These are phyloP conservation scores for Cryptosporidium tyzzeri DNA, from an alignment of 169 alveolate genomes.

Conservation along the genomic window DNA sequence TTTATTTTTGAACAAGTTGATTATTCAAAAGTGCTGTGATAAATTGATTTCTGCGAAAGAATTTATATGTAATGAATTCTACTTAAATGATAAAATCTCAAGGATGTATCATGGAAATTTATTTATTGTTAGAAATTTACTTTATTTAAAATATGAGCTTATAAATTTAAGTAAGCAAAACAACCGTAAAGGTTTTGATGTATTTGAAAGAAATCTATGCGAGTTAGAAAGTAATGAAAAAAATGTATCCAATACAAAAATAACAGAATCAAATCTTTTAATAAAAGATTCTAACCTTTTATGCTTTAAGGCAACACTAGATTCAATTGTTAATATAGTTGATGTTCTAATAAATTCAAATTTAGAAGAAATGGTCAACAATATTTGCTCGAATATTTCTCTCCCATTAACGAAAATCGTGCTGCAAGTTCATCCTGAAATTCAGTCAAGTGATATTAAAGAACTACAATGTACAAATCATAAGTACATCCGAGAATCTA, in stretches of 20 bases:
- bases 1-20: slow-evolving; percentile 19
- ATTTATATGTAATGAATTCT: slow-evolving; percentile 21
- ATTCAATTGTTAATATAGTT: slow-evolving; percentile 16
- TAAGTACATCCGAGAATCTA: slow-evolving; percentile 33
- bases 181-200: not conserved
- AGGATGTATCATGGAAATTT: slow-evolving; percentile 60
- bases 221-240: slow-evolving; percentile 3
- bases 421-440: slow-evolving; percentile 69
- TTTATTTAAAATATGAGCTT: slow-evolving; percentile 53
- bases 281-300: not conserved
- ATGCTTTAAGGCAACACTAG: not conserved
- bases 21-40: slow-evolving; percentile 46
- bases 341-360: slow-evolving; percentile 1
- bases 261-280: not conserved
- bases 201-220: not conserved
- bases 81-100: slow-evolving; percentile 21
- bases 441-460: slow-evolving; percentile 38
- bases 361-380: slow-evolving; percentile 50
- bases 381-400: slow-evolving; percentile 50
- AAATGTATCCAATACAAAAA: not conserved
- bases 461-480: slow-evolving; percentile 45
- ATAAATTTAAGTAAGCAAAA: slow-evolving; percentile 19
- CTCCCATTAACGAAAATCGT: slow-evolving; percentile 68
- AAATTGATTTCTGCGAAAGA: slow-evolving; percentile 47
- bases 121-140: slow-evolving; percentile 47